Evolutionary conservation across 2,329 filamentous ascomycete genomes (phyloP), one percentile per base, ranked within the genome.

Genomic region (Grosmannia penicillata): DNA sequence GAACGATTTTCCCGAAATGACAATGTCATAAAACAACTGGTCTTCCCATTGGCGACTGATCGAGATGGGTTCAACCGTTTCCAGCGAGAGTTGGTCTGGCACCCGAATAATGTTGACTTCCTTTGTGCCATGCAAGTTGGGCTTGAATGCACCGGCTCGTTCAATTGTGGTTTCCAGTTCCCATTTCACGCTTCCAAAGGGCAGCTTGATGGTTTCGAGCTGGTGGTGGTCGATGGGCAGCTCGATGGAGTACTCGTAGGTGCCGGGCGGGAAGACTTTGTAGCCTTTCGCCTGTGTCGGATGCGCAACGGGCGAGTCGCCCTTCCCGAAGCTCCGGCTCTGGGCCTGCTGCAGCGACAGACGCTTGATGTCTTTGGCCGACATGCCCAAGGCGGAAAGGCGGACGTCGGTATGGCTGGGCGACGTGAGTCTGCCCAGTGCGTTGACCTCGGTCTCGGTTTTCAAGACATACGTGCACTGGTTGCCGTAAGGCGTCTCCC

Each of bases 1-100:
- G 43, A 95, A 95, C 1, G 86, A 93, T 66, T 94, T 94, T 39
- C 87, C 87, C 2, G 86, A 94, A 39, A 95, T 93, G 54, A 94
- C 79, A 48, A 95, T 94, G 51, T 95, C 87, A 59, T 95, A 95
- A 52, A 93, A 85, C 24, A 95, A 65, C 52, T 94, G 87, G 48
- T 95, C 86, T 54, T 95, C 87, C 87, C 87, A 95, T 45, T 84
- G 86, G 17, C 87, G 70, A 46, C 82, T 89, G 51, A 95, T 94
- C 10, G 86, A 89, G 50, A 95, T 94, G 3, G 87, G 87, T 53
- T 95, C 87, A 21, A 86, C 80, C 56, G 85, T 85, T 56, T 95
- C 87, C 19, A 94, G 65, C 0, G 86, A 94, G 33, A 86, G 74
- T 57, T 93, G 85, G 35, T 89, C 76, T 0, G 87, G 87, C 4